A percentile compares a stretch with the other conserved stretches of the same genome.
These are phyloP conservation scores for Rhododendron ferrugineum DNA, from an alignment of 148 eudicot species.

Conservation along the genomic window DNA sequence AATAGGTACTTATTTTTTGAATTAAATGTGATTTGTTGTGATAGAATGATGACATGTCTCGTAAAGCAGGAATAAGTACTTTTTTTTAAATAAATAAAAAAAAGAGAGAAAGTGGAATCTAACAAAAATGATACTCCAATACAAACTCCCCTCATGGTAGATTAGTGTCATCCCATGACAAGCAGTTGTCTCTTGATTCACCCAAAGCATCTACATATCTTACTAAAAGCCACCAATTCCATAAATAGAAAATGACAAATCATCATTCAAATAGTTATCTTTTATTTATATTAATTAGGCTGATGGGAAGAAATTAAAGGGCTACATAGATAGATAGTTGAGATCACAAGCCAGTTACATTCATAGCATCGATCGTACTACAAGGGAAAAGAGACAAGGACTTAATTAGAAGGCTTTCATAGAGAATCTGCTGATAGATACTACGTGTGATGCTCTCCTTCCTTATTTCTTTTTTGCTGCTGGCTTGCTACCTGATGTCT, in stretches of 20 bases:
- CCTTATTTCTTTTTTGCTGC: not conserved
- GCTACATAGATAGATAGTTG: not conserved
- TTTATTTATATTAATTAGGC: constrained; percentile 3
- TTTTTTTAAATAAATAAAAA: no score
- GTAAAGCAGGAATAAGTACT: no score
- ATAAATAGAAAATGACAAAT: not conserved
- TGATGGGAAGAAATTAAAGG: not conserved
- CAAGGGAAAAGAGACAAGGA: not conserved
- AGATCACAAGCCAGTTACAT: not conserved
- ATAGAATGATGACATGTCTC: no score
- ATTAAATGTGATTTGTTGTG: no score
- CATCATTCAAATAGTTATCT: not conserved
- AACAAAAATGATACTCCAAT: no score
- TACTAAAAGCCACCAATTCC: not conserved
- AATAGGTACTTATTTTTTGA: no score
- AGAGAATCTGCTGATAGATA: not conserved
- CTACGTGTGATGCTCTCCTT: not conserved
- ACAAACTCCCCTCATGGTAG: not conserved
- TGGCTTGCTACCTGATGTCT: constrained; percentile 25
- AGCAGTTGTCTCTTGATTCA: no score
- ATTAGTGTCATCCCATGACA: no score
- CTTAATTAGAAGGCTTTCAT: not conserved
- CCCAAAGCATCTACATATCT: no score
- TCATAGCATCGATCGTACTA: not conserved
- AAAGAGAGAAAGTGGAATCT: no score